Evolutionary conservation across 352 stramenopile genomes (phyloP).

Genomic region (Phytophthora ramorum): DNA sequence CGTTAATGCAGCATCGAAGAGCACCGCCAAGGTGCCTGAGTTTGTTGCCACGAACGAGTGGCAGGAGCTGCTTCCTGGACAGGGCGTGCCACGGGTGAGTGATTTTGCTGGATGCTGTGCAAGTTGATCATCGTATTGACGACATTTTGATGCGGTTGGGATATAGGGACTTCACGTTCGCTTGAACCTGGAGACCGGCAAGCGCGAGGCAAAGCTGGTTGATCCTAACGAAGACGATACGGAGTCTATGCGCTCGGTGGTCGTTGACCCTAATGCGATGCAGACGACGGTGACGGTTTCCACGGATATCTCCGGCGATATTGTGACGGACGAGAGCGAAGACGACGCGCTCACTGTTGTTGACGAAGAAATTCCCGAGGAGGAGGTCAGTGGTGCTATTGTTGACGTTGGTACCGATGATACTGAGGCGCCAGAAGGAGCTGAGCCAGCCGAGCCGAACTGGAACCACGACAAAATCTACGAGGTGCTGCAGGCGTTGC

Average conservation of each 20-base stretch:
- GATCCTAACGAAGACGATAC: conserved; percentile 42
- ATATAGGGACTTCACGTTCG: conserved; percentile 85
- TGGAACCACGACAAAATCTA: conserved; percentile 92
- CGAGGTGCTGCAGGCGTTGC: conserved; percentile 78
- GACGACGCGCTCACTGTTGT: conserved; percentile 28
- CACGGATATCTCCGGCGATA: conserved; percentile 62
- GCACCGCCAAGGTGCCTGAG: conserved; percentile 33
- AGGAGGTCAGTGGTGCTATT: neutral
- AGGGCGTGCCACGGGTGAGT: conserved; percentile 68
- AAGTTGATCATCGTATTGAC: conserved; percentile 8
- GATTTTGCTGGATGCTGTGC: neutral
- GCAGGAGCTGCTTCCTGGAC: conserved; percentile 69
- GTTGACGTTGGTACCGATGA: neutral
- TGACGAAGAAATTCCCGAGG: conserved; percentile 20
- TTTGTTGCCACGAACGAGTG: conserved; percentile 67
- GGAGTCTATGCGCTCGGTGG: conserved; percentile 43
- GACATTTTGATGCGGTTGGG: conserved; percentile 1
- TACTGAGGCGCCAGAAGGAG: conserved; percentile 33
- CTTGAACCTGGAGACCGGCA: conserved; percentile 83
- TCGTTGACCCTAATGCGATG: conserved; percentile 37
- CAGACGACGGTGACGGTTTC: conserved; percentile 61
- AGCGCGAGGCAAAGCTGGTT: conserved; percentile 86
- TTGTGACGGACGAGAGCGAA: conserved; percentile 37
- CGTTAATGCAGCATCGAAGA: neutral
- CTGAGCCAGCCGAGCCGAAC: conserved; percentile 54